phyloP scores from a whole-genome alignment of 2,329 filamentous ascomycete genomes.

The Parastagonospora nodorum region DNA sequence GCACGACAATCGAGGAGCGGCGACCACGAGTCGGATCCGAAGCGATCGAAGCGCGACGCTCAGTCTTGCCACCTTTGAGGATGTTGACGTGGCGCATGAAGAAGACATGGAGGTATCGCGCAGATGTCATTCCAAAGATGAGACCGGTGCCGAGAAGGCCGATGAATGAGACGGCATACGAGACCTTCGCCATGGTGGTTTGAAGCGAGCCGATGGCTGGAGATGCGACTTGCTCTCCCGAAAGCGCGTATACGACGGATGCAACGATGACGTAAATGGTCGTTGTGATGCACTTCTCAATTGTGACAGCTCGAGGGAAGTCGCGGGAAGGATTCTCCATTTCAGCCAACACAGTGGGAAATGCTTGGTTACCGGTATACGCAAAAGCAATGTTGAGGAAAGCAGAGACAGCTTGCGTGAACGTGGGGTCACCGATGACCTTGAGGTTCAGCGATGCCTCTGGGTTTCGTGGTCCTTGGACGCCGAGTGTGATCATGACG shows the following conservation, averaged over 20 bases:
- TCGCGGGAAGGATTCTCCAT: slow-evolving; percentile 34
- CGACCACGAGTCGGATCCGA: slow-evolving; percentile 18
- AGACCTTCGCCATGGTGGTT: slow-evolving; percentile 27
- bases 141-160: slow-evolving; percentile 31
- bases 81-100: slow-evolving; percentile 26
- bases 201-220: slow-evolving; percentile 30
- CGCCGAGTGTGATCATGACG: slow-evolving; percentile 33
- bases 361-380: slow-evolving; percentile 35
- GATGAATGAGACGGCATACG: slow-evolving; percentile 27
- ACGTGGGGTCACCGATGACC: slow-evolving; percentile 26
- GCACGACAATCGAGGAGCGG: slow-evolving; percentile 17
- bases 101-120: slow-evolving; percentile 28
- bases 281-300: slow-evolving; percentile 30
- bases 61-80: slow-evolving; percentile 17
- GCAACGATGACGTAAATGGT: slow-evolving; percentile 29
- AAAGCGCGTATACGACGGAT: slow-evolving; percentile 27
- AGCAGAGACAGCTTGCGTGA: slow-evolving; percentile 27
- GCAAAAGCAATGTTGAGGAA: slow-evolving; percentile 37
- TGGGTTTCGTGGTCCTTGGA: slow-evolving; percentile 27
- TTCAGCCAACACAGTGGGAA: slow-evolving; percentile 32
- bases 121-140: slow-evolving; percentile 30
- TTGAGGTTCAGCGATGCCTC: slow-evolving; percentile 28
- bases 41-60: slow-evolving; percentile 5
- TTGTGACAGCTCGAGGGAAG: slow-evolving; percentile 31
- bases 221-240: slow-evolving; percentile 31